Base-by-base conservation (phyloP, 768 basidiomycete genomes). In the Pluteus cervinus region DNA sequence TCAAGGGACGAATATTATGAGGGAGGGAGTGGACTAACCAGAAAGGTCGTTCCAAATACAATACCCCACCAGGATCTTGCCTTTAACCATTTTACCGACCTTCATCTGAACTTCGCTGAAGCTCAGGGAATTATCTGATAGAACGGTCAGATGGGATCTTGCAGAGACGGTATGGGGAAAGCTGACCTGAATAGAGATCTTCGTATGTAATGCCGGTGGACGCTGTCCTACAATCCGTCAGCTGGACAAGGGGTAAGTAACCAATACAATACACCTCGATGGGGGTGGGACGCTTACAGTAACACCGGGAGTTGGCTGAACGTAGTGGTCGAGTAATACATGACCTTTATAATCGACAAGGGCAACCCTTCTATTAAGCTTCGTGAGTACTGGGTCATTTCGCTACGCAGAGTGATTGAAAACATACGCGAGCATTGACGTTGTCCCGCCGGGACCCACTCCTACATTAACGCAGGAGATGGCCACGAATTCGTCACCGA, bases 11-110 rank as follows among this genome's bases (percentile, higher is more conserved):
- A 24, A 31, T 37, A 36, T 34, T 28, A 29, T 17, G n/a, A 21
- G 16, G 24, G 24, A 34, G 44, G 45, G 36, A 43, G 44, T 40
- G 47, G 24, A 51, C 62, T 36, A 56, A 83, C 86, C 85, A 33
- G 84, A 82, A 21, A 88, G 70, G 51, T 89, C 86, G 45, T 80
- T 75, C 86, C 86, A 90, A 11, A 88, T 64, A 52, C 75, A 66
- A 57, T 90, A 82, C 14, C 87, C 86, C 18, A 90, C 74, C 33
- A 88, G 56, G 25, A 83, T 66, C 55, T 83, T 86, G 37, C 74
- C 80, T 52, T 75, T 73, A 47, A 89, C 73, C 43, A 80, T 57
- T 37, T 68, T 73, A 1, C 82, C 79, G 26, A 86, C 75, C 23
- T 67, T 59, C 45, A 71, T 73, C 51, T 89, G 87, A 21, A 87